These are phyloP conservation scores for Allium fistulosum DNA, from an alignment of 106 monocot species.

Conservation along the genomic window DNA sequence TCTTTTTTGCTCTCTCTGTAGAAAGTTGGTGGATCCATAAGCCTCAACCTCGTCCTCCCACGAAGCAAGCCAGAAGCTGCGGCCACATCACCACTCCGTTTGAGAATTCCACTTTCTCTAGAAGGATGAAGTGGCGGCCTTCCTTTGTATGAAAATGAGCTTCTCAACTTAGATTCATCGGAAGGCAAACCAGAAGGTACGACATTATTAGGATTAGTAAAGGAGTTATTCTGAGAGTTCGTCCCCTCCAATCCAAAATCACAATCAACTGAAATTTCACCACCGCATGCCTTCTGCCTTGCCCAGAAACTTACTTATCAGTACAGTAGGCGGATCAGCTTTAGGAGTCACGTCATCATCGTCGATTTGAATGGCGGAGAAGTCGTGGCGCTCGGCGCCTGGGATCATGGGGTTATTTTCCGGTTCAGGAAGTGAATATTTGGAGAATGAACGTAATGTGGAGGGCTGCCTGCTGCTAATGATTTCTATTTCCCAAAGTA, in stretches of 20 bases:
- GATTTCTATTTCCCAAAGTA: too few species aligned
- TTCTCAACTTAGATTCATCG: constrained; percentile 1
- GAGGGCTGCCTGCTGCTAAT: too few species aligned
- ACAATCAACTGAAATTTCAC: constrained; percentile 35
- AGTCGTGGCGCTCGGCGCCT: too few species aligned
- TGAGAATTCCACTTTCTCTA: too few species aligned
- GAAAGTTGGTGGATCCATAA: constrained; percentile 26
- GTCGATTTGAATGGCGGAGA: too few species aligned
- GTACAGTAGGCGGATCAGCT: constrained; percentile 41
- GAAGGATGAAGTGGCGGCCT: not conserved
- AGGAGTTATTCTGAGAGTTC: constrained; percentile 52
- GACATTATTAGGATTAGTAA: constrained; percentile 9
- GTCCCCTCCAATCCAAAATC: constrained; percentile 70
- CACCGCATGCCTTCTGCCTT: constrained; percentile 34
- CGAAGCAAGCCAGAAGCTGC: constrained; percentile 13
- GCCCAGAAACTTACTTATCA: constrained; percentile 37
- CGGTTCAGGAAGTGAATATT: too few species aligned
- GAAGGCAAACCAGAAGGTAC: not conserved
- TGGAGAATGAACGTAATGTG: too few species aligned
- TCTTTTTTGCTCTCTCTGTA: not conserved
- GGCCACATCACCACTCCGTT: not conserved
- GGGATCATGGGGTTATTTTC: too few species aligned
- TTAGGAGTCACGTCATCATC: not conserved
- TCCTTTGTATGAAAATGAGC: not conserved
- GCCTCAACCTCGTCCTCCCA: constrained; percentile 28